Evolutionary conservation across 805 yeast genomes (phyloP).

Genomic region (Barnettozyma sp.): DNA sequence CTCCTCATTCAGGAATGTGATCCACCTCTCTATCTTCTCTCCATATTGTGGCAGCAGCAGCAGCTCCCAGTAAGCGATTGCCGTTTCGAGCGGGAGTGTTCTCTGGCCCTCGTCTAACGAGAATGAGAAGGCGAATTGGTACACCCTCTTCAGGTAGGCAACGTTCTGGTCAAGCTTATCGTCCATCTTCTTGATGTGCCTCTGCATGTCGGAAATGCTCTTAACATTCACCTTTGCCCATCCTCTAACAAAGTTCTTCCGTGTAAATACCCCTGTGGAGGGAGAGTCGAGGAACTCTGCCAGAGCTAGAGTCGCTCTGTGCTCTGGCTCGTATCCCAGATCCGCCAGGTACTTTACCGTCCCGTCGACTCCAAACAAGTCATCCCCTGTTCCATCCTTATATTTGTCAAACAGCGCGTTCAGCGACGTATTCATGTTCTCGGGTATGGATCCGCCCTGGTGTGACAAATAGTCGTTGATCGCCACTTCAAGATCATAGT

Average conservation of each 20-base stretch:
- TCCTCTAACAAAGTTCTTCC: conserved; percentile 42
- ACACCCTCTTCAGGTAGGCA: conserved; percentile 48
- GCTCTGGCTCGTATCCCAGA: conserved; percentile 67
- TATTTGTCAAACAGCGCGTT: conserved; percentile 18
- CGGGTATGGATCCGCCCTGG: conserved; percentile 14
- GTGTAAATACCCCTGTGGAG: conserved; percentile 52
- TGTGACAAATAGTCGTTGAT: conserved; percentile 23
- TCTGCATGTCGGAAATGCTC: conserved; percentile 42
- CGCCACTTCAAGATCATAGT: conserved; percentile 24
- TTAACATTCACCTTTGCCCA: conserved; percentile 40
- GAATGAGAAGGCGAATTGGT: conserved; percentile 65
- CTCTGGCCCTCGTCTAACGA: conserved; percentile 55
- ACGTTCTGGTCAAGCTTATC: conserved; percentile 29
- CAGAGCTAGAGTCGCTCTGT: conserved; percentile 59
- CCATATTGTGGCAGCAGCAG: conserved; percentile 37
- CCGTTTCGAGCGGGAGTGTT: conserved; percentile 48
- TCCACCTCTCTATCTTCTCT: conserved; percentile 47
- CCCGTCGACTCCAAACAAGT: conserved; percentile 68
- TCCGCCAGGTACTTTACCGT: conserved; percentile 63
- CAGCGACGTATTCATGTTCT: conserved; percentile 15
- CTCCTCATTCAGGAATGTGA: conserved; percentile 39
- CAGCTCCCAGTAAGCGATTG: conserved; percentile 72
- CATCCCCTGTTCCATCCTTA: conserved; percentile 13
- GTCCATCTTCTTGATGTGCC: conserved; percentile 29
- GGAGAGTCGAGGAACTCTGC: conserved; percentile 66